Evolutionary conservation across 2,329 filamentous ascomycete species (phyloP), one percentile per base, ranked within the genome.

Genomic region (Epicoccum nigrum): DNA sequence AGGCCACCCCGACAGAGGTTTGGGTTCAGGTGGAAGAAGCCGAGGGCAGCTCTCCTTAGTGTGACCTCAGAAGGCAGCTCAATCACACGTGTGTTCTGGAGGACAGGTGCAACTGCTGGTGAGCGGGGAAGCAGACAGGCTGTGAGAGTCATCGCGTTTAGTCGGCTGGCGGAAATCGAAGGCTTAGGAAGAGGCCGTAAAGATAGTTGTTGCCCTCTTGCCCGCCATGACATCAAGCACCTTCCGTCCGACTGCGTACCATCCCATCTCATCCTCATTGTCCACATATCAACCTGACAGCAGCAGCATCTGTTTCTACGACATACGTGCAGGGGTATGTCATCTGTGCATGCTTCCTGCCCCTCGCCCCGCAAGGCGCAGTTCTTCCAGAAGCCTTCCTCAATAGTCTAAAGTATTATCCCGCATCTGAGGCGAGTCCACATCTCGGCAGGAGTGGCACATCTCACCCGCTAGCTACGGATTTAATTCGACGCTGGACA

Each of bases 361-460:
- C 20, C 43, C 31, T 44, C 28, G 43, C 49, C 48, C 45, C 43
- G 51, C 39, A 45, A 30, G 45, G 42, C 45, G 40, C 48, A 49
- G 41, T 51, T 27, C 52, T 59, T 59, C 56, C 45, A 51, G 56
- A 59, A 59, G 54, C 53, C 56, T 59, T 48, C 56, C 56, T 30
- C 16, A 44, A 50, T 20, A 45, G 34, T 17, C 28, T 28, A n/a
- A 42, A 13, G 31, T 20, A 35, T 35, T 49, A 53, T 55, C 37
- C 42, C 49, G 44, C 50, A 49, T 16, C 21, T n/a, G 21, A 35
- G 28, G 6, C 30, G 11, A 48, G 35, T 16, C 38, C 31, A 37
- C 32, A 23, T 25, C 32, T 43, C 39, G 49, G 37, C 43, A 43
- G 12, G 28, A 38, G 31, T 45, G 25, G 42, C 37, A 41, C 43